Evolutionary conservation across 495 filamentous ascomycete genomes (phyloP), one percentile per base, ranked within the genome.

Genomic region (Podospora anserina): DNA sequence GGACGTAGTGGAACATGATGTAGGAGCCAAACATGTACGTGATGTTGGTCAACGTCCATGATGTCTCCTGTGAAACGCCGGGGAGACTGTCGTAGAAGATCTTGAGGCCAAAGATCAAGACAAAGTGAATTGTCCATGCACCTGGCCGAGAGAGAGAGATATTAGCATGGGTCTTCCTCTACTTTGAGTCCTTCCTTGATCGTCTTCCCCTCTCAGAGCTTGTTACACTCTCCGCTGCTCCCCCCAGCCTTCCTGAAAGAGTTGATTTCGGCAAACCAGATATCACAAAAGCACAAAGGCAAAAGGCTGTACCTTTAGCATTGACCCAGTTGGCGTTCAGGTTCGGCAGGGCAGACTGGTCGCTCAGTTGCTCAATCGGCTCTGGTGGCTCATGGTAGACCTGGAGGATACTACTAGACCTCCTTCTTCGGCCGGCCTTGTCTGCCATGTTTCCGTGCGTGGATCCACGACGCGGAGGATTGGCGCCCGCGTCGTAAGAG

Each of bases 1-100:
- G 92, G 74, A 99, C 95, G 84, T 90, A 97, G 82, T 99, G 95
- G 79, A 99, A 99, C 95, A 98, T 99, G 76, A 99, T 86, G 81
- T 97, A 99, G 19, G 95, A 97, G 77, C 92, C 94, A 81, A 93
- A 89, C 94, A 97, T 98, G 85, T 99, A 99, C 65, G 93, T 91
- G 80, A 97, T 96, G 83, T 99, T 99, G 79, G 93, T 97, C 72
- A 99, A 85, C 32, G 94, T 97, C 95, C 95, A 99, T 66, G 94
- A 97, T 53, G 92, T 96, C 80, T 99, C 95, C 80, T 97, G 95
- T 55, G 93, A 95, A 69, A 97, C 88, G 68, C 93, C 92, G 18
- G 95, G 95, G 65, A 99, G 89, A 75, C 94, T 94, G 80, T 96
- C 92, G 85, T 91, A 98, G 72, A 99, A 85, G 75, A 99, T 94